Percentiles rank a stretch among this genome's conserved stretches.
Evolutionary conservation across 73 alveolate species (phyloP).

Genomic region (Paraurostyla sp.): DNA sequence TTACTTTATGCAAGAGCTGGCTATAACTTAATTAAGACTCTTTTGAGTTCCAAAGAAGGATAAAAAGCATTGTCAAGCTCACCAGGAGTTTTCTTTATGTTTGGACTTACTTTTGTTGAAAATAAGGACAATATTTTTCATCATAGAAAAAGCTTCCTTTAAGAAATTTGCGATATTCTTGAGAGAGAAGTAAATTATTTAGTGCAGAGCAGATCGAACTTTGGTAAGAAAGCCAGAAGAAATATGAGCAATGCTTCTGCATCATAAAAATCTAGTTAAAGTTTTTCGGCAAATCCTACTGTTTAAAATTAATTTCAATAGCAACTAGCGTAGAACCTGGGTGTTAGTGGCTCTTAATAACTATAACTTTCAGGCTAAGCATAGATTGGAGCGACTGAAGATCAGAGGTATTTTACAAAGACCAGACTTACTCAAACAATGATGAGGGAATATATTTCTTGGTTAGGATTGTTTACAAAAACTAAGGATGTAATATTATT

Average conservation of each 20-base stretch:
- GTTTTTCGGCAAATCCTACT: background rate
- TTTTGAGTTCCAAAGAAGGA: slow-evolving; percentile 72
- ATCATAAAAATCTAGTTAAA: background rate
- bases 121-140: slow-evolving; percentile 73
- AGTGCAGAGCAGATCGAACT: slow-evolving; percentile 21
- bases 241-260: background rate
- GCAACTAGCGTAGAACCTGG: background rate
- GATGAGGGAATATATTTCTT: slow-evolving; percentile 78
- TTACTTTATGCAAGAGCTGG: slow-evolving; percentile 74
- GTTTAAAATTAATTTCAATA: background rate
- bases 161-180: slow-evolving; percentile 65
- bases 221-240: slow-evolving; percentile 30
- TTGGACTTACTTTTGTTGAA: slow-evolving; percentile 72
- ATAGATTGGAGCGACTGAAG: slow-evolving; percentile 58
- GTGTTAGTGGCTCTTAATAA: background rate
- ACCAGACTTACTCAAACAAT: slow-evolving; percentile 60
- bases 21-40: slow-evolving; percentile 67
- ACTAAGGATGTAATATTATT: slow-evolving; percentile 45
- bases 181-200: slow-evolving; percentile 60
- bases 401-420: slow-evolving; percentile 62
- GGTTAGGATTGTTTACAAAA: slow-evolving; percentile 78
- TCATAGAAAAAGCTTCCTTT: slow-evolving; percentile 65
- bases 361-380: background rate
- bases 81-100: slow-evolving; percentile 69
- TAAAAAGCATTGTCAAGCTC: slow-evolving; percentile 64